Percentiles rank a stretch among this genome's conserved stretches.
phyloP scores from a whole-genome alignment of 78 protist species.

The Neovahlkampfia damariscottae region DNA sequence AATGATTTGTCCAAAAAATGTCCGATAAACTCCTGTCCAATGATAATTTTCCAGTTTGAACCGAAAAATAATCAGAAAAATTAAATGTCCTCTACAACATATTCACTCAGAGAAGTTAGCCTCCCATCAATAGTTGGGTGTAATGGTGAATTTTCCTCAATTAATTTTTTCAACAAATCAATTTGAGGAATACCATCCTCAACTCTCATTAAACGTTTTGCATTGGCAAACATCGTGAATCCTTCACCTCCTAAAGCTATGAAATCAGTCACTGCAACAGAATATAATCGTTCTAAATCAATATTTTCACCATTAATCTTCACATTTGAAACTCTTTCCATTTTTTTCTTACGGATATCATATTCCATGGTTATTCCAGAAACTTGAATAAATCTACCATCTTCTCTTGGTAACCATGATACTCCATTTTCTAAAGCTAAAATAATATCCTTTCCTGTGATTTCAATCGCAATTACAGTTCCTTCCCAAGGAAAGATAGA shows the following conservation, averaged over 20 bases:
- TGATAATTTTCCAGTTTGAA: too few species aligned
- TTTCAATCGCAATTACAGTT: not conserved
- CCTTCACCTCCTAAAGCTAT: conserved; percentile 27
- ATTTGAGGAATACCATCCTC: not conserved
- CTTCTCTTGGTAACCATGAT: conserved; percentile 24
- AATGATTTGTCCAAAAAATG: too few species aligned
- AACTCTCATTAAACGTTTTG: not conserved
- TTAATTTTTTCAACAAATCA: not conserved
- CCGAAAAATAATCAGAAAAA: too few species aligned
- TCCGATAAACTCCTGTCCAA: too few species aligned
- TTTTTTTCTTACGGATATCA: conserved; percentile 7
- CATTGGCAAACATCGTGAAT: not conserved
- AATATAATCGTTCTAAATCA: not conserved
- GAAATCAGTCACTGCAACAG: conserved; percentile 8
- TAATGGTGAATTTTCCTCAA: not conserved
- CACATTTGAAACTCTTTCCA: not conserved
- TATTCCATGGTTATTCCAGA: conserved; percentile 18
- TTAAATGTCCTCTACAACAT: too few species aligned
- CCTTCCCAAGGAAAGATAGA: conserved; percentile 6
- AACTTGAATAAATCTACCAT: conserved; percentile 45
- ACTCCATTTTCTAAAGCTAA: conserved; percentile 47
- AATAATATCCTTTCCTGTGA: conserved; percentile 18
- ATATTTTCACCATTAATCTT: not conserved
- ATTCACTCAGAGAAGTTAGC: not conserved
- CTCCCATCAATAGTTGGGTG: not conserved